Evolutionary conservation across 805 yeast species (phyloP).

Genomic region (Candida nanaspora): DNA sequence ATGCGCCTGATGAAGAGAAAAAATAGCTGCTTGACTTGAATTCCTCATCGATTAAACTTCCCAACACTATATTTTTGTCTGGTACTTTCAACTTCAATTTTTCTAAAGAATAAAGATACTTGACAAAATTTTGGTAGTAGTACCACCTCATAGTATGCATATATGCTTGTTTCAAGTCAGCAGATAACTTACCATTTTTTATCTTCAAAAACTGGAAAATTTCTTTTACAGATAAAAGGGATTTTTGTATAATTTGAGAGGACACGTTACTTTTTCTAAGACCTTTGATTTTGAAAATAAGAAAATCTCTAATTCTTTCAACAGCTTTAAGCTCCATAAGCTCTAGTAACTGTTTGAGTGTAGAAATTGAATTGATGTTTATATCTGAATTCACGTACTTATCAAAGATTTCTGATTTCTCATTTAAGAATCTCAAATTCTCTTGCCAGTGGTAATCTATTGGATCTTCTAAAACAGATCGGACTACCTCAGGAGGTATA

Average conservation of each 20-base stretch:
- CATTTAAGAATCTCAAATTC: conserved; percentile 48
- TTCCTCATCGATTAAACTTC: conserved; percentile 16
- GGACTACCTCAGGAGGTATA: conserved; percentile 66
- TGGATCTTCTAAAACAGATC: conserved; percentile 49
- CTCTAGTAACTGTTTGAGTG: conserved; percentile 31
- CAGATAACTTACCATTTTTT: conserved; percentile 56
- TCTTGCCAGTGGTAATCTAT: conserved; percentile 61
- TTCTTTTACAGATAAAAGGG: conserved; percentile 56
- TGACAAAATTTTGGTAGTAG: conserved; percentile 68
- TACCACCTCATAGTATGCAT: conserved; percentile 91
- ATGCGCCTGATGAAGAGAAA: background rate
- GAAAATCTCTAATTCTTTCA: conserved; percentile 68
- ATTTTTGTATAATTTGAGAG: conserved; percentile 68
- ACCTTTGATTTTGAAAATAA: conserved; percentile 58
- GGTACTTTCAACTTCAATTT: conserved; percentile 48
- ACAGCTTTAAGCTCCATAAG: conserved; percentile 54
- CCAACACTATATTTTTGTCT: conserved; percentile 33
- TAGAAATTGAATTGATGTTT: conserved; percentile 12
- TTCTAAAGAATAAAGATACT: conserved; percentile 68
- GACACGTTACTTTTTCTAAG: conserved; percentile 59
- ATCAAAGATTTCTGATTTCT: conserved; percentile 48
- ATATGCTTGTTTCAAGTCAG: conserved; percentile 74
- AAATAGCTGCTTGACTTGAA: background rate
- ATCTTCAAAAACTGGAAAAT: conserved; percentile 48
- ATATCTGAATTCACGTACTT: conserved; percentile 24